Base-by-base conservation (phyloP, 2,329 filamentous ascomycete species). In the Ambrosiella beaveri region DNA sequence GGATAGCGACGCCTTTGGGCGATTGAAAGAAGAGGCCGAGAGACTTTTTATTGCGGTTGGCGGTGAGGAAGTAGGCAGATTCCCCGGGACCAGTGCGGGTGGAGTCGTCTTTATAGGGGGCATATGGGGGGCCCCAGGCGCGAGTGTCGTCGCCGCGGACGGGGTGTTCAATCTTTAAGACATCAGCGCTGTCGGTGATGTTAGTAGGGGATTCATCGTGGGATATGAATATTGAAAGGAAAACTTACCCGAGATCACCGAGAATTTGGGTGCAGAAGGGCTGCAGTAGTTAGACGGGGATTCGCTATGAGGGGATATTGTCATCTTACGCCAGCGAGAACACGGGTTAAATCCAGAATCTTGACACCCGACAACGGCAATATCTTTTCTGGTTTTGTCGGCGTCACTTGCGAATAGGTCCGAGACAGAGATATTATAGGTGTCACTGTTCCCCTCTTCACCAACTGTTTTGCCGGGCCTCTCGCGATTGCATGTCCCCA, bases 241-340 rank as follows among this genome's bases (percentile, higher is more conserved):
- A 5, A 38, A 63, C 81, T 69, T 81, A 95, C 91, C 93, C 93
- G 64, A 98, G 77, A 71, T 98, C 93, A 59, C 91, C 93, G 8
- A 98, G 73, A 57, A 98, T 96, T 69, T 98, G 93, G 41, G 93
- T 97, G 66, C 89, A 96, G 67, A 97, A 97, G 63, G 93, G 93
- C 88, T 97, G 65, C 12, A 59, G 37, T 56, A 54, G 61, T 61
- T 52, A 52, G 50, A 54, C 39, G 37, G 37, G 47, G 9, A 19
- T 19, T 9, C 5, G 47, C 5, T 12, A 51, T 13, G 13, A 35
- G 9, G 35, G 15, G 13, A 19, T 15, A n/a, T 8, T 27, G 47
- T 9, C 12, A 19, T 77, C 85, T 71, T 75, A 96, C 91, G 59
- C 93, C 93, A 62, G 93, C 93, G 63, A 98, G 73, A 1, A 98